A percentile compares a stretch with the other conserved stretches of the same genome.
Evolutionary conservation across 2,329 filamentous ascomycete species (phyloP).

Genomic region (Diaporthe sp.): DNA sequence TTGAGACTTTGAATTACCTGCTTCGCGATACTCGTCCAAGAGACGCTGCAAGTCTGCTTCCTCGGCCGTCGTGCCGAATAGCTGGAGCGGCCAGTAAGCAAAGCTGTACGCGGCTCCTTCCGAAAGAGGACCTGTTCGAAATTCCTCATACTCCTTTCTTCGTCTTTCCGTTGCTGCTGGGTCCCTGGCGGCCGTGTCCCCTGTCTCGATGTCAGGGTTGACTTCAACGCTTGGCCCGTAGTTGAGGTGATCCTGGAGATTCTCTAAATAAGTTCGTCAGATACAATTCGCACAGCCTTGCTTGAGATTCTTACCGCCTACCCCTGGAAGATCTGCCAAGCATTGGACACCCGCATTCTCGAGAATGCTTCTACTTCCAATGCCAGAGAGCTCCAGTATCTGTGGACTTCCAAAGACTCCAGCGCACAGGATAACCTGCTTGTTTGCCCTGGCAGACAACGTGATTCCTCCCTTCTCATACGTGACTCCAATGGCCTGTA

Average conservation of each 20-base stretch:
- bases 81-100: not conserved
- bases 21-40: not conserved
- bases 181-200: not conserved
- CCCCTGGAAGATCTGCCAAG: not conserved
- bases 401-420: not conserved
- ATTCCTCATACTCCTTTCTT: not conserved
- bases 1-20: not conserved
- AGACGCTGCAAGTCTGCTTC: not conserved
- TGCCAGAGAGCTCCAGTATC: not conserved
- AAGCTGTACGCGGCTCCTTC: slow-evolving; percentile 5
- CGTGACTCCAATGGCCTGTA: not conserved
- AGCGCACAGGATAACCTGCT: not conserved
- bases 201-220: not conserved
- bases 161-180: not conserved
- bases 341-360: not conserved
- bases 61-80: not conserved
- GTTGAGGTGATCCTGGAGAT: slow-evolving; percentile 5
- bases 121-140: not conserved
- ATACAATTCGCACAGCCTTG: not conserved
- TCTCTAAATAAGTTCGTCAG: slow-evolving; percentile 1
- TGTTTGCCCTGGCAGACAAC: not conserved
- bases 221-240: slow-evolving; percentile 13
- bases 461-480: slow-evolving; percentile 4
- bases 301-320: not conserved
- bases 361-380: not conserved